These are phyloP conservation scores for Lupinus albus DNA, from an alignment of 306 rosid species.

Conservation along the genomic window DNA sequence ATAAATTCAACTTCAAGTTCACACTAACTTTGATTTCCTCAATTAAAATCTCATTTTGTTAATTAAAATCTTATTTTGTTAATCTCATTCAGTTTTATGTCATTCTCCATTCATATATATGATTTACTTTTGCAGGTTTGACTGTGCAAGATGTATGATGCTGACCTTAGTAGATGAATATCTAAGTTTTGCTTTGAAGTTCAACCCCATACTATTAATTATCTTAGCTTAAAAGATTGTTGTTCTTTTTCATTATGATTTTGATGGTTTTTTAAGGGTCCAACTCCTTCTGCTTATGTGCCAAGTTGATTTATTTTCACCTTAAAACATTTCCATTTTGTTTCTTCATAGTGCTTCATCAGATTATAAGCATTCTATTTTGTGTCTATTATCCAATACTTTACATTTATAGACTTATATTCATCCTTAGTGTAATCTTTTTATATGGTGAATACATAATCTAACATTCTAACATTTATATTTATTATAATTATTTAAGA, in stretches of 20 bases:
- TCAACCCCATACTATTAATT: background rate
- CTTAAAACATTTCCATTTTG: background rate
- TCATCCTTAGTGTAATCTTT: too few relatives aligned
- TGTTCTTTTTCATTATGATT: conserved; percentile 14
- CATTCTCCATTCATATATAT: background rate
- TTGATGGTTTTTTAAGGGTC: background rate
- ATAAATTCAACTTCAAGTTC: too few relatives aligned
- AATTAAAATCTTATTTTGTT: too few relatives aligned
- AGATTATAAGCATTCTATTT: too few relatives aligned
- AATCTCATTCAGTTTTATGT: background rate
- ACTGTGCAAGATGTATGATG: conserved; percentile 75
- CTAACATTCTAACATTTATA: too few relatives aligned
- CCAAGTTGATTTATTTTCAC: background rate
- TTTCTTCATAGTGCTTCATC: background rate
- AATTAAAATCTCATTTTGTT: too few relatives aligned
- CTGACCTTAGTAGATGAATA: conserved; percentile 3
- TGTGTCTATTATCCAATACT: background rate
- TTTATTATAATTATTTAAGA: too few relatives aligned
- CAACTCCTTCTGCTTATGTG: background rate
- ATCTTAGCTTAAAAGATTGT: background rate
- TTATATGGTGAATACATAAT: too few relatives aligned
- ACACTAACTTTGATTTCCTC: too few relatives aligned
- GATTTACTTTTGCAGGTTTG: conserved; percentile 60
- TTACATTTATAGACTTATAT: too few relatives aligned
- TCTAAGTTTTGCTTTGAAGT: conserved; percentile 23